Base-by-base conservation (phyloP, 129 eudicot species). In the Pseudognaphalium luteoalbum region DNA sequence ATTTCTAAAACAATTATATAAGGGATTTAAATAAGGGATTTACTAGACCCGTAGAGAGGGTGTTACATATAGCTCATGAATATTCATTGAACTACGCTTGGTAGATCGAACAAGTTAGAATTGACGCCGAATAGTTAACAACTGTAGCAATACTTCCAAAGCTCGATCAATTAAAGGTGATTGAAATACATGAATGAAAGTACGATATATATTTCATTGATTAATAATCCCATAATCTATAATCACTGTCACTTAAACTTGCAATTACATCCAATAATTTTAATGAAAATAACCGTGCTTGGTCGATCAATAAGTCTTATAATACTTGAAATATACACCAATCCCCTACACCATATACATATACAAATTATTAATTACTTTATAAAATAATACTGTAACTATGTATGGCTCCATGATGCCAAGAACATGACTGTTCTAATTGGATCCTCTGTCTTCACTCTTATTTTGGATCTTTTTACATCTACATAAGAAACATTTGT, bases 331-430 rank as follows among this genome's bases (percentile, higher is more conserved):
- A 25, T 15, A 50, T 50, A 11, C 9, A 6, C 6, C 6, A 42
- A 42, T 42, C 71, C 42, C 20, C 34, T 2, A 32, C 4, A 25
- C 28, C 28, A 25, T 25, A 25, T 25, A 25, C 28, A 25, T 25
- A 25, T 25, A 25, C 28, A 25, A 25, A 25, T 25, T 25, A 25
- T 25, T 19, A 54, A 25, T 25, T 25, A 0, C 28, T 25, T 25
- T 54, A n/a, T 42, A n/a, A 3, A 16, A 16, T 54, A 2, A 56
- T 42, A 62, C 28, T 25, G 28, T 25, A 25, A 35, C 66, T 83
- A 91, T 2, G 97, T 86, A 71, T 88, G 97, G 71, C 87, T 88
- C 97, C 97, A 91, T 2, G 95, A 84, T 19, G 90, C 97, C 65
- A 91, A 78, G 76, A 91, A 91, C 92, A 87, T 91, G 54, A 91